These are phyloP conservation scores for Meira nashicola DNA, from an alignment of 1,284 basidiomycete genomes.

Conservation along the genomic window DNA sequence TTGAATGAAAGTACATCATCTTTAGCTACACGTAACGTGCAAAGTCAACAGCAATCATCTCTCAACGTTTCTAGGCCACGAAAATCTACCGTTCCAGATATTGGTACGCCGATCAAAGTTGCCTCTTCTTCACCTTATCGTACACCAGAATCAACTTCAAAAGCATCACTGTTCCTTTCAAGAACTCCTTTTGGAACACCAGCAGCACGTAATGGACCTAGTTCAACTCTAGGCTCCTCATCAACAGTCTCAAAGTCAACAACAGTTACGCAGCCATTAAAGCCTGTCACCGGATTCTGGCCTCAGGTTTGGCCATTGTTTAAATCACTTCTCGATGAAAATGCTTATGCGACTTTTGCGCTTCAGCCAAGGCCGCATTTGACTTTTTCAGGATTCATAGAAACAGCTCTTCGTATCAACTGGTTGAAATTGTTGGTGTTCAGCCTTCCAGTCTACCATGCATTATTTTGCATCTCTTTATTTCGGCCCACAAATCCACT, in stretches of 20 bases:
- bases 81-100: slow-evolving; percentile 1
- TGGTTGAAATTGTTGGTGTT: neutral
- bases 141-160: neutral
- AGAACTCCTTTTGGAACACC: slow-evolving; percentile 8
- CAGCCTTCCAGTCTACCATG: neutral
- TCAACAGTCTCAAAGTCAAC: neutral
- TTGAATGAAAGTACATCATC: no score
- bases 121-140: slow-evolving; percentile 3
- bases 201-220: neutral
- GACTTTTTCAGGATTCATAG: neutral
- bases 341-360: neutral
- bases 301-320: neutral
- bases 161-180: neutral
- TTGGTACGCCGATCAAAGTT: slow-evolving; percentile 8
- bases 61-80: neutral
- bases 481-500: neutral
- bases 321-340: neutral
- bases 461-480: neutral
- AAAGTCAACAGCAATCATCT: no score
- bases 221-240: neutral
- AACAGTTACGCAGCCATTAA: neutral
- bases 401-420: slow-evolving; percentile 3
- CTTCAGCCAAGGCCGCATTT: slow-evolving; percentile 1
- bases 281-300: slow-evolving; percentile 2
- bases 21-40: no score